Evolutionary conservation across 2,329 filamentous ascomycete genomes (phyloP).

Genomic region (Penicillium freii): DNA sequence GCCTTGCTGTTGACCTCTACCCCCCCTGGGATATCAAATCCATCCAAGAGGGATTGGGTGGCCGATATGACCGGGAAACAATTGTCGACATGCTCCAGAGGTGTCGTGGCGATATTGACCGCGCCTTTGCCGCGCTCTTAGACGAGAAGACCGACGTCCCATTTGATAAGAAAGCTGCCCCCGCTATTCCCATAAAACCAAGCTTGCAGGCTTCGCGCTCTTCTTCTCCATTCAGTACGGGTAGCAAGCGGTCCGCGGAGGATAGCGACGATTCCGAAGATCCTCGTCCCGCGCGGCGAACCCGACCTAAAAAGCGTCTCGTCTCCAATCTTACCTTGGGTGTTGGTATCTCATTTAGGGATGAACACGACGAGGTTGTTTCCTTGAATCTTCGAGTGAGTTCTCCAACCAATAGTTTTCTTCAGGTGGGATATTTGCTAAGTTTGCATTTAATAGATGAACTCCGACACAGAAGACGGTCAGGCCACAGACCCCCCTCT

Average conservation of each 20-base stretch:
- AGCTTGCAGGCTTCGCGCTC: slow-evolving; percentile 40
- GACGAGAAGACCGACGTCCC: slow-evolving; percentile 42
- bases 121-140: slow-evolving; percentile 53
- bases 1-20: slow-evolving; percentile 39
- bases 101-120: slow-evolving; percentile 54
- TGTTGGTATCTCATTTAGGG: slow-evolving; percentile 40
- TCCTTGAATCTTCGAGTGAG: slow-evolving; percentile 38
- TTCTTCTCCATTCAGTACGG: slow-evolving; percentile 43
- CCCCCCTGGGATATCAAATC: slow-evolving; percentile 57
- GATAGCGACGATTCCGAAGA: slow-evolving; percentile 41
- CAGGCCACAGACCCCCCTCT: slow-evolving; percentile 8
- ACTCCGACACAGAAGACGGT: slow-evolving; percentile 18
- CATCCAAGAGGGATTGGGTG: slow-evolving; percentile 53
- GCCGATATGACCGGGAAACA: slow-evolving; percentile 49
- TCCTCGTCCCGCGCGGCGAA: slow-evolving; percentile 30
- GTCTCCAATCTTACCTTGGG: slow-evolving; percentile 37
- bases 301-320: slow-evolving; percentile 32
- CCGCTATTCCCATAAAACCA: slow-evolving; percentile 31
- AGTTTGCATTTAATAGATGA: slow-evolving; percentile 12
- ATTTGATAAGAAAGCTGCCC: slow-evolving; percentile 22
- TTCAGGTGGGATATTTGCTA: not conserved
- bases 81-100: slow-evolving; percentile 55
- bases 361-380: slow-evolving; percentile 40
- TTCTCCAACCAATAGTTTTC: not conserved
- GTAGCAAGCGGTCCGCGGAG: slow-evolving; percentile 44